Evolutionary conservation across 139 green algal species (phyloP).

Genomic region (Asterochloris erici): DNA sequence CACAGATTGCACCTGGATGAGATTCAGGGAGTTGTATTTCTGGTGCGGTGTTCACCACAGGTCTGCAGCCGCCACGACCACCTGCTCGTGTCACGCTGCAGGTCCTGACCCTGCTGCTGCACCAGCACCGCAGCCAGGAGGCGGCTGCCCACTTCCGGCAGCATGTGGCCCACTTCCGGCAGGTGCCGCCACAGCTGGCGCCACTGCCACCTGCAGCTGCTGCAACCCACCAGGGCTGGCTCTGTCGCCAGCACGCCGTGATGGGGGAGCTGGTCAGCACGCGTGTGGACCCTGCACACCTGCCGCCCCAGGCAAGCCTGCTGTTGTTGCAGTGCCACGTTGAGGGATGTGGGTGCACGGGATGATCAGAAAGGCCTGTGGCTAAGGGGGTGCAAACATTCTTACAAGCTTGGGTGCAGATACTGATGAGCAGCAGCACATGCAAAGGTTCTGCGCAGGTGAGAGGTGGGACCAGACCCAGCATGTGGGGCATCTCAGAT

Average conservation of each 20-base stretch:
- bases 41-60: too few relatives aligned
- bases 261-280: slow-evolving; percentile 36
- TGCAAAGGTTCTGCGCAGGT: too few relatives aligned
- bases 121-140: slow-evolving; percentile 27
- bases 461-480: too few relatives aligned
- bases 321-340: not conserved
- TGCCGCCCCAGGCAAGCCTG: slow-evolving; percentile 22
- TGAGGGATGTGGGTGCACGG: not conserved
- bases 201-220: slow-evolving; percentile 2
- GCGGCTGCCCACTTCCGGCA: slow-evolving; percentile 29
- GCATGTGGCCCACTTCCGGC: slow-evolving; percentile 21
- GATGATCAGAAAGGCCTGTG: not conserved
- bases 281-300: slow-evolving; percentile 18
- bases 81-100: slow-evolving; percentile 1
- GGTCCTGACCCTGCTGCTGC: slow-evolving; percentile 45
- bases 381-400: not conserved
- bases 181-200: slow-evolving; percentile 9
- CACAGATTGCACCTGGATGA: too few relatives aligned
- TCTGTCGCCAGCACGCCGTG: slow-evolving; percentile 34
- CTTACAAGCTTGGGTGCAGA: not conserved
- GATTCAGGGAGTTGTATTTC: too few relatives aligned
- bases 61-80: too few relatives aligned
- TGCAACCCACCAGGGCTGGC: slow-evolving; percentile 20
- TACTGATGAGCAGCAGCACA: not conserved
- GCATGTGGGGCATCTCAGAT: too few relatives aligned